These are phyloP conservation scores for Pestalotiopsis fici DNA, from an alignment of 2,329 filamentous ascomycete genomes.

Conservation along the genomic window DNA sequence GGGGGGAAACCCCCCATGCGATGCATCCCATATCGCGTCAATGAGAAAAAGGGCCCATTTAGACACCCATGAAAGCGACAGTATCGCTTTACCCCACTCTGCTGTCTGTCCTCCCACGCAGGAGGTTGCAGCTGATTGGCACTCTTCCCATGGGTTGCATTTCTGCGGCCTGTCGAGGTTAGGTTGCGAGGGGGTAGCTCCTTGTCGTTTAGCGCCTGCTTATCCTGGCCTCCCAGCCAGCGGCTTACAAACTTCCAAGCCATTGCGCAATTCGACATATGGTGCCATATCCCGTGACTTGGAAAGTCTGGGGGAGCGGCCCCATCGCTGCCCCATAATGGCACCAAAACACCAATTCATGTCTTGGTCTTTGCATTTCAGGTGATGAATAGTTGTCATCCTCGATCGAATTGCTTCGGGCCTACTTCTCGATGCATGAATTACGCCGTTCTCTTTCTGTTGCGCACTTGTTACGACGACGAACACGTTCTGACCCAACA, in stretches of 20 bases:
- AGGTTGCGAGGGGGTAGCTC: not conserved
- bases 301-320: conserved; percentile 20
- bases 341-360: conserved; percentile 22
- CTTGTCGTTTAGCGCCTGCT: conserved; percentile 7
- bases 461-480: conserved; percentile 19
- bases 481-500: conserved; percentile 41
- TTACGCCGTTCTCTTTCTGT: conserved; percentile 20
- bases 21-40: not conserved
- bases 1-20: not conserved
- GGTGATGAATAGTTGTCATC: conserved; percentile 26
- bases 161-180: not conserved
- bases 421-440: conserved; percentile 24
- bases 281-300: conserved; percentile 65
- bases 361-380: conserved; percentile 10
- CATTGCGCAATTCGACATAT: conserved; percentile 43
- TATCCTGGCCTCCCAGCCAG: conserved; percentile 9
- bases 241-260: conserved; percentile 27
- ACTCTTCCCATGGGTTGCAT: conserved; percentile 2
- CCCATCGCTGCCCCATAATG: conserved; percentile 20
- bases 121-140: conserved; percentile 4
- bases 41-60: not conserved
- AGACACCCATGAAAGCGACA: not conserved
- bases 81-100: conserved; percentile 9
- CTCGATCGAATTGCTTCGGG: conserved; percentile 17
- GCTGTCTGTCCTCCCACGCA: conserved; percentile 5